Evolutionary conservation across 2,329 filamentous ascomycete genomes (phyloP).

Genomic region (Microdochium trichocladiopsis): DNA sequence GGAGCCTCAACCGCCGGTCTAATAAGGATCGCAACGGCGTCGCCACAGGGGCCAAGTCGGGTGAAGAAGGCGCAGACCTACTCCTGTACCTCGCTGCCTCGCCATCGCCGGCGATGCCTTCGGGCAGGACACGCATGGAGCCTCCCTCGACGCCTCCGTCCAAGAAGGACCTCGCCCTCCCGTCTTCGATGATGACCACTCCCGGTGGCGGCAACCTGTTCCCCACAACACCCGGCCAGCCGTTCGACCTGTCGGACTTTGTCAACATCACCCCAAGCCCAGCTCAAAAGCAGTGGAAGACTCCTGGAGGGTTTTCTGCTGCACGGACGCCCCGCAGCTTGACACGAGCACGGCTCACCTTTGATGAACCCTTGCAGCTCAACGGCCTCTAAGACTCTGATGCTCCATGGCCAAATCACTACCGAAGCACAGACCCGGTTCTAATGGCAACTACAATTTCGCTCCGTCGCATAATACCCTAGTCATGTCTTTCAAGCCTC

Average conservation of each 20-base stretch:
- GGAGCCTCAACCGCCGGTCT: constrained; percentile 36
- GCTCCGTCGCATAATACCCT: too few species aligned
- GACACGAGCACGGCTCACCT: constrained; percentile 71
- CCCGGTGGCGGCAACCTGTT: constrained; percentile 64
- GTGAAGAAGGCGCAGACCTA: constrained; percentile 75
- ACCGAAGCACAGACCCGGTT: too few species aligned
- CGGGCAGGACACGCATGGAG: constrained; percentile 49
- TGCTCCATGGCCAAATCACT: too few species aligned
- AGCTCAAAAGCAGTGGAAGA: constrained; percentile 84
- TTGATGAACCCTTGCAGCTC: constrained; percentile 57
- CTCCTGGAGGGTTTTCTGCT: constrained; percentile 51
- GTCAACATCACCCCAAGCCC: constrained; percentile 96
- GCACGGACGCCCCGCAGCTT: constrained; percentile 55
- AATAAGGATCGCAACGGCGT: constrained; percentile 37
- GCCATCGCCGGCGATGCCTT: constrained; percentile 70
- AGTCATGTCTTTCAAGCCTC: too few species aligned
- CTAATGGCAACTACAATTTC: too few species aligned
- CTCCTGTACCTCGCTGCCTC: constrained; percentile 84
- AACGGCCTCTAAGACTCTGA: background rate
- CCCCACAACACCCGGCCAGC: constrained; percentile 72
- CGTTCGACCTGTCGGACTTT: constrained; percentile 93
- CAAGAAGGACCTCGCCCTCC: constrained; percentile 62
- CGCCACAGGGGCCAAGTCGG: constrained; percentile 43
- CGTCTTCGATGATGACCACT: constrained; percentile 85
- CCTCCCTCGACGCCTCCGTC: constrained; percentile 72